A percentile compares a stretch with the other conserved stretches of the same genome.
phyloP scores from a whole-genome alignment of 768 basidiomycete genomes.

The Psilocybe subaeruginosa region DNA sequence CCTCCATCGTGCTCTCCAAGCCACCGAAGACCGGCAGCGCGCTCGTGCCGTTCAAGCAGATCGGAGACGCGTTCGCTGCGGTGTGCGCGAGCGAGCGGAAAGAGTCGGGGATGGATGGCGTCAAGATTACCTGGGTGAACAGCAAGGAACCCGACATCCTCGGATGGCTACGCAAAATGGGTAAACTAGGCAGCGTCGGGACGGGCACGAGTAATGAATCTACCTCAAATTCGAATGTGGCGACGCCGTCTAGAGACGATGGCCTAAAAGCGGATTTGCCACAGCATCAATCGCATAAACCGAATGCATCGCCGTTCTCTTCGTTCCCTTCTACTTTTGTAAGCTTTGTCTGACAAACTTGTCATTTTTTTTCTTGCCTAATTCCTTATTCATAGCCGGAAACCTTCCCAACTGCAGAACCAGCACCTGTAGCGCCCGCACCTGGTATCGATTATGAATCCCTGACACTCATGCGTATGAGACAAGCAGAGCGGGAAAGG shows the following conservation, averaged over 20 bases:
- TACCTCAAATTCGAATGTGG: background rate
- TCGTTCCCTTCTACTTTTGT: slow-evolving; percentile 67
- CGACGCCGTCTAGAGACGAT: slow-evolving; percentile 5
- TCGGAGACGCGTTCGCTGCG: slow-evolving; percentile 76
- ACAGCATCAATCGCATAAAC: slow-evolving; percentile 30
- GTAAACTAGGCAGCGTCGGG: slow-evolving; percentile 49
- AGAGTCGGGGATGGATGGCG: slow-evolving; percentile 55
- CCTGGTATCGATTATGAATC: slow-evolving; percentile 75
- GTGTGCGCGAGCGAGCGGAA: slow-evolving; percentile 61
- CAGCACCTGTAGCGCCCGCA: slow-evolving; percentile 21
- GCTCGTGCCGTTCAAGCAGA: slow-evolving; percentile 74
- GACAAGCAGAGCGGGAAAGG: slow-evolving; percentile 79
- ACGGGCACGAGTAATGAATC: slow-evolving; percentile 2
- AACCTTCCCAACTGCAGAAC: slow-evolving; percentile 23
- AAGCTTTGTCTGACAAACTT: slow-evolving; percentile 22
- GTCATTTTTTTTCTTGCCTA: background rate
- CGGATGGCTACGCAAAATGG: slow-evolving; percentile 72
- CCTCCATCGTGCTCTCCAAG: slow-evolving; percentile 68
- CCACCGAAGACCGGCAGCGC: slow-evolving; percentile 72
- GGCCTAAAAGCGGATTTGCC: slow-evolving; percentile 27
- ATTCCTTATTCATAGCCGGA: slow-evolving; percentile 31
- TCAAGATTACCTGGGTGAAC: slow-evolving; percentile 76
- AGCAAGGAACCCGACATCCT: slow-evolving; percentile 76
- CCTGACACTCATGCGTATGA: slow-evolving; percentile 76
- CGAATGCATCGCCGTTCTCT: slow-evolving; percentile 47